phyloP scores from a whole-genome alignment of 2,329 filamentous ascomycete species.

The Exophiala lecanii-corni region DNA sequence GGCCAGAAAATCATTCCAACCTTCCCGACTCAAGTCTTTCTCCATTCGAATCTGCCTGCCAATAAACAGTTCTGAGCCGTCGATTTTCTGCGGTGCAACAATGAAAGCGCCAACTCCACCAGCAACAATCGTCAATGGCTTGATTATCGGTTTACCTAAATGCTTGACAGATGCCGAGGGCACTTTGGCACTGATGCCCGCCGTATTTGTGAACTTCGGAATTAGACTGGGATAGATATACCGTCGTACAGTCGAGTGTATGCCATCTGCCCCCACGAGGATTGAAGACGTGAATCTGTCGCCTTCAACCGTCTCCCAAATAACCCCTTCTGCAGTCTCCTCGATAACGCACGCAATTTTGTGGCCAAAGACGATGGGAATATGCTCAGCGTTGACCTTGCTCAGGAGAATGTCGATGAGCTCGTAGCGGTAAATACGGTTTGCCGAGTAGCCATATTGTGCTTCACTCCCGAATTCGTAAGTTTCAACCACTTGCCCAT shows the following conservation, averaged over 20 bases:
- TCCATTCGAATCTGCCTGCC: constrained; percentile 34
- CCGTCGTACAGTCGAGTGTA: constrained; percentile 52
- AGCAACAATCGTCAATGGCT: constrained; percentile 17
- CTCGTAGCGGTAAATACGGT: constrained; percentile 52
- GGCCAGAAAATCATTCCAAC: constrained; percentile 32
- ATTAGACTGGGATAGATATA: constrained; percentile 48
- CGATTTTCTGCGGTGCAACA: constrained; percentile 34
- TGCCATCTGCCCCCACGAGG: constrained; percentile 57
- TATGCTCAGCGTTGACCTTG: constrained; percentile 36
- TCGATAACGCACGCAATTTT: constrained; percentile 44
- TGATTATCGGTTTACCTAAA: constrained; percentile 8
- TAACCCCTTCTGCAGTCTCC: constrained; percentile 38
- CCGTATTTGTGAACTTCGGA: constrained; percentile 49
- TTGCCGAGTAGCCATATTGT: constrained; percentile 49
- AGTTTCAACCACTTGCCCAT: constrained; percentile 30
- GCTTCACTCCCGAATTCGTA: constrained; percentile 26
- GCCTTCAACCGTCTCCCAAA: constrained; percentile 46
- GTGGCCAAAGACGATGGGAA: constrained; percentile 45
- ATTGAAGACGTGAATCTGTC: constrained; percentile 35
- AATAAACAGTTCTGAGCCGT: constrained; percentile 34
- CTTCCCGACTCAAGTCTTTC: constrained; percentile 31
- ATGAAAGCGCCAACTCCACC: constrained; percentile 32
- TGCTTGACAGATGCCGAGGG: constrained; percentile 12
- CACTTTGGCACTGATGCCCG: constrained; percentile 34
- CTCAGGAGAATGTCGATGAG: constrained; percentile 48